phyloP scores from a whole-genome alignment of 495 filamentous ascomycete genomes.

The Cenococcum geophilum region DNA sequence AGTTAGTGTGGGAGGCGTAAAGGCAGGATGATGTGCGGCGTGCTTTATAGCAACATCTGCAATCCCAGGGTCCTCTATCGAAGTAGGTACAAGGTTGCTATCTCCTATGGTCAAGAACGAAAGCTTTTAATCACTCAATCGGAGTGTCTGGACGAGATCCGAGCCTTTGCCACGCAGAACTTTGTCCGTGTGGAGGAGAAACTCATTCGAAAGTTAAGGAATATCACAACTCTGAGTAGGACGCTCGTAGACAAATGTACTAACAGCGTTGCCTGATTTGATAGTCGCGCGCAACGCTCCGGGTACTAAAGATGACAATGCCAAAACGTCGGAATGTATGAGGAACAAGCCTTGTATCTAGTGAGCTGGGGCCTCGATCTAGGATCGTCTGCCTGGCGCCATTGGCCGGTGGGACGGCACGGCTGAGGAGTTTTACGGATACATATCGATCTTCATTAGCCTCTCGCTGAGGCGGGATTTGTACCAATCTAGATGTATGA shows the following conservation, averaged over 20 bases:
- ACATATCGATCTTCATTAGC: slow-evolving; percentile 13
- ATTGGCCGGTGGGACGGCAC: slow-evolving; percentile 28
- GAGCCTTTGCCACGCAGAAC: neutral
- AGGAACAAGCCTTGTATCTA: slow-evolving; percentile 26
- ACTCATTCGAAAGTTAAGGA: neutral
- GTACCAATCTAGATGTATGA: slow-evolving; percentile 25
- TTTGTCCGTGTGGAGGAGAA: too few species aligned
- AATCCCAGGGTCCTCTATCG: slow-evolving; percentile 1
- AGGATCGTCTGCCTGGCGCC: slow-evolving; percentile 8
- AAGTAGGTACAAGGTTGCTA: neutral
- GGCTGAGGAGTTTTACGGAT: slow-evolving; percentile 16
- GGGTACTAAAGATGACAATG: too few species aligned
- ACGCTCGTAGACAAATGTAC: slow-evolving; percentile 22
- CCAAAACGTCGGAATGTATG: slow-evolving; percentile 26
- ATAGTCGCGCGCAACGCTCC: too few species aligned
- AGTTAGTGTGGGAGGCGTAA: slow-evolving; percentile 9
- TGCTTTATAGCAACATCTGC: neutral
- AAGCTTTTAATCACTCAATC: slow-evolving; percentile 1
- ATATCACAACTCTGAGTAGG: neutral
- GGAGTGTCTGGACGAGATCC: slow-evolving; percentile 3
- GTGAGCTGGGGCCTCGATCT: slow-evolving; percentile 12
- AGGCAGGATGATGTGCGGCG: slow-evolving; percentile 8
- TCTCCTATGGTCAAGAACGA: neutral
- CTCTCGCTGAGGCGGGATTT: slow-evolving; percentile 1
- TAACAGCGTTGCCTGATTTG: too few species aligned